A percentile compares a stretch with the other conserved stretches of the same genome.
phyloP scores from a whole-genome alignment of 2,329 filamentous ascomycete species.

The Torrubiella hemipterigena region DNA sequence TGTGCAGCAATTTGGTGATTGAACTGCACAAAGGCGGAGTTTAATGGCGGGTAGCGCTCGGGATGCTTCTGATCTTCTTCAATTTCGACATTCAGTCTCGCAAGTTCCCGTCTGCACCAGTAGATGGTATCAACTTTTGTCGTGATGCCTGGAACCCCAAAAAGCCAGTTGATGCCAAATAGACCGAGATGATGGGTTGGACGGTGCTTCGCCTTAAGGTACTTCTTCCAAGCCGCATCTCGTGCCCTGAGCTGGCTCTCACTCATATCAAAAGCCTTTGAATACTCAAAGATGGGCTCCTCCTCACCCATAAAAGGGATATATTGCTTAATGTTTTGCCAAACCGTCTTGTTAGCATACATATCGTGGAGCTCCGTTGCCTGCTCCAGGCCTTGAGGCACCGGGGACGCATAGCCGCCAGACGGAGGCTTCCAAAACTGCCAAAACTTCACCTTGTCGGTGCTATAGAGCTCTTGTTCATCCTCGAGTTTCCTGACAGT shows the following conservation, averaged over 20 bases:
- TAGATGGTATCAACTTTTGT: constrained; percentile 94
- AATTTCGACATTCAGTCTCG: constrained; percentile 81
- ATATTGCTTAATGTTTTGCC: constrained; percentile 34
- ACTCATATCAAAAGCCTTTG: constrained; percentile 48
- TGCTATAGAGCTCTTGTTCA: constrained; percentile 34
- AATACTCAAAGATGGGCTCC: constrained; percentile 43
- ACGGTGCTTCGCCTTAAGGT: constrained; percentile 68
- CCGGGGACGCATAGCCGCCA: constrained; percentile 48
- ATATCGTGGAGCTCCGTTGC: too few relatives aligned
- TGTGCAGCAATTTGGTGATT: constrained; percentile 95
- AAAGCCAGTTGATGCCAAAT: constrained; percentile 57
- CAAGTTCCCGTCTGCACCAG: constrained; percentile 76
- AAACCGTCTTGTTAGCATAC: constrained; percentile 31
- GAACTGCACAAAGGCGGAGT: constrained; percentile 95
- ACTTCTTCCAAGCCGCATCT: constrained; percentile 67
- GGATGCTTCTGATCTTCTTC: constrained; percentile 78
- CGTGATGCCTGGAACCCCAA: constrained; percentile 64
- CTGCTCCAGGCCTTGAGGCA: constrained; percentile 43
- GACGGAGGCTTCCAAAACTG: constrained; percentile 54
- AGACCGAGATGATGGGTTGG: constrained; percentile 69
- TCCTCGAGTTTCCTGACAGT: constrained; percentile 39
- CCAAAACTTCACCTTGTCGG: constrained; percentile 39
- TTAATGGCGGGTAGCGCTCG: constrained; percentile 84
- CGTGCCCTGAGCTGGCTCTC: constrained; percentile 46
- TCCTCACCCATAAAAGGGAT: constrained; percentile 37